A percentile compares a stretch with the other conserved stretches of the same genome.
Evolutionary conservation across 352 stramenopile species (phyloP).

Genomic region (Phytophthora macrochlamydospora): DNA sequence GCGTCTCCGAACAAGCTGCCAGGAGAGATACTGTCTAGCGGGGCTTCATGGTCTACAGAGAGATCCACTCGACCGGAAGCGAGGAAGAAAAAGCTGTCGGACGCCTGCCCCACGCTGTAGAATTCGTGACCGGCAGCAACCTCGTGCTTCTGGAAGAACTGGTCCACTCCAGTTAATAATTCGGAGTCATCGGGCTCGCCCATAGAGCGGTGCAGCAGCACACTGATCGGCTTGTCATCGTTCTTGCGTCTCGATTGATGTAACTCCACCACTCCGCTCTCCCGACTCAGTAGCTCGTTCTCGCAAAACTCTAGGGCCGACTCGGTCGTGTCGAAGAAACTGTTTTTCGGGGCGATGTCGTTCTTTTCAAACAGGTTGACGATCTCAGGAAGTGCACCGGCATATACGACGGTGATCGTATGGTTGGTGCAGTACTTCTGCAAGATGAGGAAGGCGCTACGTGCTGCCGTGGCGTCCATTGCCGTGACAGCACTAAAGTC

Average conservation of each 20-base stretch:
- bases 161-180: constrained; percentile 57
- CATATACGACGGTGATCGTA: constrained; percentile 67
- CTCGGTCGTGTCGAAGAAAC: constrained; percentile 66
- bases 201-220: constrained; percentile 70
- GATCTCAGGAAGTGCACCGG: constrained; percentile 59
- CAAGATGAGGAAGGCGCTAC: constrained; percentile 80
- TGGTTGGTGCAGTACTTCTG: constrained; percentile 76
- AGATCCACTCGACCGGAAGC: constrained; percentile 46
- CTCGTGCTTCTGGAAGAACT: constrained; percentile 51
- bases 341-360: constrained; percentile 49
- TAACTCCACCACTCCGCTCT: constrained; percentile 9
- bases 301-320: constrained; percentile 75
- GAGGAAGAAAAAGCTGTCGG: constrained; percentile 71
- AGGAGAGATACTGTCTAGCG: constrained; percentile 47
- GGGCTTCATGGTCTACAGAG: constrained; percentile 14
- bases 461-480: constrained; percentile 83
- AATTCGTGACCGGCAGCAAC: constrained; percentile 61
- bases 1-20: constrained; percentile 79
- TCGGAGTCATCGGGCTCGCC: constrained; percentile 56
- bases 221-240: constrained; percentile 49
- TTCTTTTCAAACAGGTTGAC: constrained; percentile 60
- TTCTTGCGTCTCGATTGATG: constrained; percentile 5
- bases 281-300: constrained; percentile 48
- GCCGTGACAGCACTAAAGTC: constrained; percentile 84
- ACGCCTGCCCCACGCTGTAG: constrained; percentile 51